Percentiles rank a stretch among this genome's conserved stretches.
These are phyloP conservation scores for Ramaria rubella DNA, from an alignment of 768 basidiomycete genomes.

Conservation along the genomic window DNA sequence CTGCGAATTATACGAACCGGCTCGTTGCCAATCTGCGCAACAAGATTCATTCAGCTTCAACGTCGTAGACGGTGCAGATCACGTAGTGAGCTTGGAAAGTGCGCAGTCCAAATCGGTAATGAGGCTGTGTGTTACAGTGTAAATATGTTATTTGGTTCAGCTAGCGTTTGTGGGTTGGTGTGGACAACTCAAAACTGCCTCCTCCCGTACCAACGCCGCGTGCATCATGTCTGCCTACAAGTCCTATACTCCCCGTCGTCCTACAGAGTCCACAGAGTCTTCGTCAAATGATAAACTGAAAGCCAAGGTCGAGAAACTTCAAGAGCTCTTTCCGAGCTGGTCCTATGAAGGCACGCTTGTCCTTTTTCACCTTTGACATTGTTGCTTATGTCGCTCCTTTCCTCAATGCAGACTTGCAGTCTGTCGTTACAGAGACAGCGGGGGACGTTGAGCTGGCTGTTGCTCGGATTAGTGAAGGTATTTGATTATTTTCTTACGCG, in stretches of 20 bases:
- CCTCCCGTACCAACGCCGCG: slow-evolving; percentile 1
- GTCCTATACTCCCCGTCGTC: slow-evolving; percentile 9
- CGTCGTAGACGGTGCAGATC: no score
- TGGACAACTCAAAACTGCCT: slow-evolving; percentile 9
- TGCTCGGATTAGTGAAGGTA: slow-evolving; percentile 72
- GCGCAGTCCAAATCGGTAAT: no score
- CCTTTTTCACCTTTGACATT: slow-evolving; percentile 19
- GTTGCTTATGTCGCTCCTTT: slow-evolving; percentile 18
- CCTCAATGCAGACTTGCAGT: slow-evolving; percentile 50
- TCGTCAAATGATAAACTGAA: slow-evolving; percentile 4
- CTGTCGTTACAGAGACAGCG: slow-evolving; percentile 56
- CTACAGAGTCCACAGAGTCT: slow-evolving; percentile 4
- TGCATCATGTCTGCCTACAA: slow-evolving; percentile 12
- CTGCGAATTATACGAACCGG: no score
- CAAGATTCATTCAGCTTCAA: no score
- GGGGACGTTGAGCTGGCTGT: slow-evolving; percentile 69
- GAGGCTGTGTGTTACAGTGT: neutral
- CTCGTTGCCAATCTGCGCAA: no score
- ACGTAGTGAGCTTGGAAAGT: no score
- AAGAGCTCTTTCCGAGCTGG: slow-evolving; percentile 67
- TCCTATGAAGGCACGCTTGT: slow-evolving; percentile 53
- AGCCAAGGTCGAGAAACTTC: slow-evolving; percentile 48
- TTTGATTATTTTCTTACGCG: slow-evolving; percentile 10
- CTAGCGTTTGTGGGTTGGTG: neutral
- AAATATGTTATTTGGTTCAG: neutral